These are phyloP conservation scores for Penicillium sp. DNA, from an alignment of 2,329 filamentous ascomycete genomes.

Conservation along the genomic window DNA sequence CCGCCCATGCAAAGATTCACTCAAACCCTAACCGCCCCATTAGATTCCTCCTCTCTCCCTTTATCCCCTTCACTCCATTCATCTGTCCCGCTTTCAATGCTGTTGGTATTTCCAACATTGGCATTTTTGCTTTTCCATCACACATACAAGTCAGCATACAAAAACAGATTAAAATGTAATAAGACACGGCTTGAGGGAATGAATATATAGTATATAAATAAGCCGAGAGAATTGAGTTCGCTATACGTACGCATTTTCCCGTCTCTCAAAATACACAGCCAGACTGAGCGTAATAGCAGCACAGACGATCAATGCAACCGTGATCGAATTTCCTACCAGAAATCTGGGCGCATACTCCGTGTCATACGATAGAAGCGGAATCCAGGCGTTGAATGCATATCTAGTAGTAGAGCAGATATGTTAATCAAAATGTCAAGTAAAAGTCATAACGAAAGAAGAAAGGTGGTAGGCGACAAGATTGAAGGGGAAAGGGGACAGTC, in stretches of 20 bases:
- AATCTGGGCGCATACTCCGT: conserved; percentile 10
- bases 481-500: neutral
- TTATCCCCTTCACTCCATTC: neutral
- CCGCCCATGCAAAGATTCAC: neutral
- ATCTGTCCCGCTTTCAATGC: neutral
- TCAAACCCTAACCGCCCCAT: neutral
- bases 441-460: neutral
- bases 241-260: neutral
- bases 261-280: conserved; percentile 3
- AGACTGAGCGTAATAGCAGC: conserved; percentile 3
- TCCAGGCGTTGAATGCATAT: conserved; percentile 12
- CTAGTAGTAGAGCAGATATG: neutral
- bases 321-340: conserved; percentile 10
- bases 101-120: neutral
- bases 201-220: no score
- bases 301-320: conserved; percentile 8
- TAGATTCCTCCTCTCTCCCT: neutral
- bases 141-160: neutral
- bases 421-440: neutral
- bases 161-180: neutral
- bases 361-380: conserved; percentile 5
- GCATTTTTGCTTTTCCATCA: neutral
- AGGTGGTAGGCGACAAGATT: neutral
- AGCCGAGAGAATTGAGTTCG: neutral
- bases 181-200: no score